Evolutionary conservation across 805 yeast genomes (phyloP), one percentile per base, ranked within the genome.

Genomic region (Sungouiella blattae): DNA sequence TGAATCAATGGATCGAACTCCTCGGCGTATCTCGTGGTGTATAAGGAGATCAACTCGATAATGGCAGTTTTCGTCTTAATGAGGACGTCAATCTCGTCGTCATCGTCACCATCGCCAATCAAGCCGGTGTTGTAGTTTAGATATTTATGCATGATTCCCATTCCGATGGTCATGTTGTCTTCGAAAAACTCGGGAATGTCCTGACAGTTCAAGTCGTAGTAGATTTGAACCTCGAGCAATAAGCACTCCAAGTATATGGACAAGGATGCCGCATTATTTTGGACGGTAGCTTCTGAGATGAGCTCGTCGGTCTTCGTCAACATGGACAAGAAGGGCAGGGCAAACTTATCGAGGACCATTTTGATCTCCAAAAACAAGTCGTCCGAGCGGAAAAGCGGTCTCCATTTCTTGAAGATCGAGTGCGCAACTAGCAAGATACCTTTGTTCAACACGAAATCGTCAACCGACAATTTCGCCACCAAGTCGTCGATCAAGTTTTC

Each of bases 131-230:
- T 54, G 53, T 79, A 87, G 26, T 71, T 63, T 39, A 93, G 68
- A 57, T 89, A 91, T 60, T 84, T 85, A 57, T 87, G 94, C 47
- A 89, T 69, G 18, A 89, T 75, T 4, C 70, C 69, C 93, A 94
- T 86, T 35, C 94, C 88, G 12, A 63, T 66, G 26, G 71, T 65
- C 59, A 93, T 64, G 57, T 93, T 76, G 62, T 93, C 98, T 63
- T 94, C 99, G 57, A 93, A 93, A 55, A 91, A 93, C 61, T 89
- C 98, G 1, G 99, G 98, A 35, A 93, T 83, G 62, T 93, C 99
- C 64, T 94, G 98, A 62, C 97, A 91, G 59, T 93, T 93, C 52
- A 93, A 77, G 58, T 93, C 99, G 56, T 80, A 87, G 61, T 86
- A 94, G 24, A 94, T 77, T 56, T 93, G 91, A 23, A 83, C 61